Conservation (phyloP, 352 stramenopile genomes). For the Phytophthora agathidicida region DNA sequence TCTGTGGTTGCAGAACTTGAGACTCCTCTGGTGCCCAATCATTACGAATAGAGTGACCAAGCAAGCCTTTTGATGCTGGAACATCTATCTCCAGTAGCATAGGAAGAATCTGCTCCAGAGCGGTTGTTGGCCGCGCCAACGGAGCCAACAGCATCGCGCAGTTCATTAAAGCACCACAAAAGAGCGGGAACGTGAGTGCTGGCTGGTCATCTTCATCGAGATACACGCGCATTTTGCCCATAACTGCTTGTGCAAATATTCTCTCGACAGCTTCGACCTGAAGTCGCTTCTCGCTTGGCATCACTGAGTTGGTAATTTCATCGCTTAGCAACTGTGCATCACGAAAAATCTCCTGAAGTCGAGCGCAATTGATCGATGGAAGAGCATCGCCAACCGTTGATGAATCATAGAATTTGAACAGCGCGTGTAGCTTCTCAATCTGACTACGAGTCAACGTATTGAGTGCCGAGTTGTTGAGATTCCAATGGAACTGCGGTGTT, state of each 20-base stretch:
- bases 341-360: slow-evolving; percentile 50
- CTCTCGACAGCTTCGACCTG: slow-evolving; percentile 32
- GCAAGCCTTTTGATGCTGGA: slow-evolving; percentile 8
- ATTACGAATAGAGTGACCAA: slow-evolving; percentile 18
- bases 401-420: slow-evolving; percentile 72
- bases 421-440: slow-evolving; percentile 43
- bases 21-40: slow-evolving; percentile 14
- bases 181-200: slow-evolving; percentile 59
- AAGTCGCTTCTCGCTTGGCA: slow-evolving; percentile 3
- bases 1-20: background rate
- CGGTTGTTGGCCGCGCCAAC: slow-evolving; percentile 2
- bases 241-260: slow-evolving; percentile 61
- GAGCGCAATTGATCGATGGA: slow-evolving; percentile 55
- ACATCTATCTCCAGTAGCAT: slow-evolving; percentile 13
- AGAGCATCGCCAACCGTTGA: slow-evolving; percentile 46
- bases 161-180: slow-evolving; percentile 60
- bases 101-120: slow-evolving; percentile 20
- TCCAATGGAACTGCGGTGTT: slow-evolving; percentile 60
- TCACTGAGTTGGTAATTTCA: background rate
- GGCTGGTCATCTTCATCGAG: slow-evolving; percentile 55
- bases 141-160: slow-evolving; percentile 47
- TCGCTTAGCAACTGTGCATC: slow-evolving; percentile 38
- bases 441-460: slow-evolving; percentile 33
- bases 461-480: slow-evolving; percentile 48
- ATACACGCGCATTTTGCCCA: slow-evolving; percentile 67